Evolutionary conservation across 352 stramenopile species (phyloP).

Genomic region (Phytophthora citricola): DNA sequence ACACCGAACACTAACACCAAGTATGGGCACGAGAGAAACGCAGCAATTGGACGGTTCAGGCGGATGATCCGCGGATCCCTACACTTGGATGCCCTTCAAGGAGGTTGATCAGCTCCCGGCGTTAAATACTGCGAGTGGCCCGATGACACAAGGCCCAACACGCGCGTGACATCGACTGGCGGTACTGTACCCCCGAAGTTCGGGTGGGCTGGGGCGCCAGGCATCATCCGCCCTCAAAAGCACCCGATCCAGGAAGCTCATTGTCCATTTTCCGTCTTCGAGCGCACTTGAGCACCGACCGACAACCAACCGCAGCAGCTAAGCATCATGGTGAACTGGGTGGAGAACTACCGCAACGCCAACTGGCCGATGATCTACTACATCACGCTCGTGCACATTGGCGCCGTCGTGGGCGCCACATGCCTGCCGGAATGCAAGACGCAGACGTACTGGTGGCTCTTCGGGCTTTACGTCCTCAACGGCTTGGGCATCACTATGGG

Average conservation of each 20-base stretch:
- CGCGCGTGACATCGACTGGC: constrained; percentile 35
- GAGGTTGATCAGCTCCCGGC: neutral
- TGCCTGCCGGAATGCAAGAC: constrained; percentile 79
- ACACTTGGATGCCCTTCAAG: constrained; percentile 16
- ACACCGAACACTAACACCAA: constrained; percentile 1
- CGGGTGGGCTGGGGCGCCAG: constrained; percentile 1
- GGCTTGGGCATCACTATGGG: constrained; percentile 97
- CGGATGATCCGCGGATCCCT: constrained; percentile 5
- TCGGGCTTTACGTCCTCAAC: constrained; percentile 94
- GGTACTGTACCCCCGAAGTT: constrained; percentile 21
- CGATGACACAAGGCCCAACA: constrained; percentile 27
- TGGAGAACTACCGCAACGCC: constrained; percentile 83
- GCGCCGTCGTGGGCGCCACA: constrained; percentile 84
- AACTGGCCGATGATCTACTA: constrained; percentile 99
- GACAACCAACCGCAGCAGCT: constrained; percentile 11
- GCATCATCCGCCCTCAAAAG: constrained; percentile 17
- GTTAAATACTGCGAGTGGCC: constrained; percentile 29
- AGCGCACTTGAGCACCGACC: constrained; percentile 13
- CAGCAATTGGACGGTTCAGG: constrained; percentile 25
- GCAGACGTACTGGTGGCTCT: constrained; percentile 90
- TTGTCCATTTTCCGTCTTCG: constrained; percentile 37
- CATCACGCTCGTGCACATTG: constrained; percentile 92
- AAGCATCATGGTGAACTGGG: constrained; percentile 56
- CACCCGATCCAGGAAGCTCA: constrained; percentile 18
- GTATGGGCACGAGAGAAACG: constrained; percentile 29